phyloP scores from a whole-genome alignment of 371 early-diverging fungal species.

The Nematocida homosporus region DNA sequence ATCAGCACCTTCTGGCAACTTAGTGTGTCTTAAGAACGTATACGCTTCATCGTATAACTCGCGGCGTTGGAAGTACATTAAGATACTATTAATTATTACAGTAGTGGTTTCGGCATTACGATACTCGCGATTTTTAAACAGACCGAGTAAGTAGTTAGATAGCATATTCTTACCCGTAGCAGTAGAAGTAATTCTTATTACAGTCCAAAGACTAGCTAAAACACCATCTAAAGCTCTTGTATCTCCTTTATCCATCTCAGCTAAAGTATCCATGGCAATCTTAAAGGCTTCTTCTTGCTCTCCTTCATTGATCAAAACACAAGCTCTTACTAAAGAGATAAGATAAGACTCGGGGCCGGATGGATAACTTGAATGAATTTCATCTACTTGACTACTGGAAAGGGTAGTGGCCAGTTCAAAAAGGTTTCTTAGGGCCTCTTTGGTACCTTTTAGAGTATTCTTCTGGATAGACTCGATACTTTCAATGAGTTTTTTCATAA shows the following conservation, averaged over 20 bases:
- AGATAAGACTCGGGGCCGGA: background rate
- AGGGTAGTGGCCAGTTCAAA: slow-evolving; percentile 6
- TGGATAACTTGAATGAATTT: background rate
- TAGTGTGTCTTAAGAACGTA: slow-evolving; percentile 32
- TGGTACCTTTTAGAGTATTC: slow-evolving; percentile 29
- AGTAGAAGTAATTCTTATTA: slow-evolving; percentile 18
- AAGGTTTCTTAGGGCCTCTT: slow-evolving; percentile 16
- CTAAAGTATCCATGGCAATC: background rate
- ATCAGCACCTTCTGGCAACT: slow-evolving; percentile 29
- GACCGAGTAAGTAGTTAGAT: slow-evolving; percentile 2
- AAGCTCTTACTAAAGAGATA: background rate
- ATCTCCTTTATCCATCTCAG: background rate
- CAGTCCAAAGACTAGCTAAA: slow-evolving; percentile 7
- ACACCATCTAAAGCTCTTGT: slow-evolving; percentile 13
- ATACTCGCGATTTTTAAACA: slow-evolving; percentile 18
- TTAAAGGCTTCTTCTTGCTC: slow-evolving; percentile 2
- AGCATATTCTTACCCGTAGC: background rate
- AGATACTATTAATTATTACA: slow-evolving; percentile 34
- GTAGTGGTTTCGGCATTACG: slow-evolving; percentile 23
- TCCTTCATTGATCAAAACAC: background rate
- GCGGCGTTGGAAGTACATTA: slow-evolving; percentile 8
- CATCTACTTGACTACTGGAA: background rate
- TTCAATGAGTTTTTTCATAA: slow-evolving; percentile 39
- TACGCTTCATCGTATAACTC: slow-evolving; percentile 48
- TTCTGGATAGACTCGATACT: slow-evolving; percentile 16